Base-by-base conservation (phyloP, 441 rosid genomes). In the Gossypium davidsonii region DNA sequence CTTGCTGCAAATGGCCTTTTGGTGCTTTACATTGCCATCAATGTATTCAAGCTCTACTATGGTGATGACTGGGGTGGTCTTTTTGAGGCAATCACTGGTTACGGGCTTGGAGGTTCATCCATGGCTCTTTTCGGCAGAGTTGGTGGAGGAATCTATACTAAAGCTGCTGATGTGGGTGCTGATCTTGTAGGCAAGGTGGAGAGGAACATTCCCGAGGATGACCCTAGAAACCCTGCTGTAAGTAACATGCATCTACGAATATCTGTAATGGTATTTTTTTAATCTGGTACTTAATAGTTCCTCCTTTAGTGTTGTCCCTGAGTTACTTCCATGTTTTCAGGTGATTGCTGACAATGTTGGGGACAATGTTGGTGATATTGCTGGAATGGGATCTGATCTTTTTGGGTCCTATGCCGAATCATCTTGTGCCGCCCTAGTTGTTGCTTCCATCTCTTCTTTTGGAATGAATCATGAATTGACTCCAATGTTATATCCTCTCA, bases 341-440 rank as follows among this genome's bases (percentile, higher is more conserved):
- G 92, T 94, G 57, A 94, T 92, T 83, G 97, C 99, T 55, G 99
- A 94, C 76, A 94, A 92, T 81, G 99, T 94, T 6, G 98, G 98
- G 81, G 99, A 94, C 71, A 92, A 94, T 78, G 94, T 92, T 73
- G 97, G 98, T n/a, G 96, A 94, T 81, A 95, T 95, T 26, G 97
- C 99, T 77, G 97, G 98, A 60, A 95, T 92, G 97, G 98, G 99
- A 75, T 91, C 98, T 61, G 99, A 95, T 83, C 98, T 95, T 63
- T 95, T 92, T 72, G 99, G 99, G 3, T 95, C 98, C 18, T 95
- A 92, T 63, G 98, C 93, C 0, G 97, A 92, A 60, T 28, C 65
- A 14, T 60, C 9, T 55, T 18, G 0, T 77, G 79, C 65, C 28
- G 65, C 65, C 31, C 87, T 91, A 26, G 90, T 91, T 69, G 93